Percentiles rank a stretch among this genome's conserved stretches.
These are phyloP conservation scores for Phytopythium boreale DNA, from an alignment of 352 stramenopile genomes.

Conservation along the genomic window DNA sequence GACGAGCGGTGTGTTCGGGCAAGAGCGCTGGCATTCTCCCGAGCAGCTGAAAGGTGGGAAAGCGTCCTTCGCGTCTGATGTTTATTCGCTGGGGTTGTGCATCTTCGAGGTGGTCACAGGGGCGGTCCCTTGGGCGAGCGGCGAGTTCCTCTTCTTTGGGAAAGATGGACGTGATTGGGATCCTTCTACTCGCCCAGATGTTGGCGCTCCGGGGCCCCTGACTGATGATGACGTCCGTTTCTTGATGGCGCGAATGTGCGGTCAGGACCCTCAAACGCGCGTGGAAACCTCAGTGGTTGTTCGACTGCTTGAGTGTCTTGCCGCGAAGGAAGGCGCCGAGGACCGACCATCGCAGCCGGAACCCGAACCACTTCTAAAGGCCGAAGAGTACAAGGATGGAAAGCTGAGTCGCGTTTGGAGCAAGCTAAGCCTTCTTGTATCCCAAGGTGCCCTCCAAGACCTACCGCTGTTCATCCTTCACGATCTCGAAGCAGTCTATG, in stretches of 20 bases:
- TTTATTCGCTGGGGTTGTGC: slow-evolving; percentile 39
- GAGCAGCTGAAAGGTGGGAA: not conserved
- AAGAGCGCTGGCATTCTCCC: not conserved
- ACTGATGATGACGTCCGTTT: not conserved
- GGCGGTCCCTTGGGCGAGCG: slow-evolving; percentile 16
- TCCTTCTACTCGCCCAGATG: not conserved
- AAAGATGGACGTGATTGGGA: not conserved
- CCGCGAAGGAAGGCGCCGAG: not conserved
- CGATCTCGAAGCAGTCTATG: slow-evolving; percentile 1
- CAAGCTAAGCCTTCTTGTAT: not conserved
- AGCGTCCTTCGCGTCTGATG: slow-evolving; percentile 25
- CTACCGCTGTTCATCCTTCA: not conserved
- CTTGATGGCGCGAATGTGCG: slow-evolving; percentile 32
- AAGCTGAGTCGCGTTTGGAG: not conserved
- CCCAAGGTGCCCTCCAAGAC: not conserved
- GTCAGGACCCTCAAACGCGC: slow-evolving; percentile 14
- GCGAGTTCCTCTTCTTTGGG: too few relatives aligned
- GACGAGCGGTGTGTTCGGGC: not conserved
- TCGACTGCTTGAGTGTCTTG: not conserved
- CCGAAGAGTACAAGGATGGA: not conserved
- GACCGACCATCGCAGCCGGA: not conserved
- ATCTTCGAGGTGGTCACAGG: slow-evolving; percentile 28
- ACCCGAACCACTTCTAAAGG: not conserved
- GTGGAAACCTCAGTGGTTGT: slow-evolving; percentile 15
- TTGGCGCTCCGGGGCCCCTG: not conserved